Evolutionary conservation across 352 stramenopile species (phyloP).

Genomic region (Detonula confervacea): DNA sequence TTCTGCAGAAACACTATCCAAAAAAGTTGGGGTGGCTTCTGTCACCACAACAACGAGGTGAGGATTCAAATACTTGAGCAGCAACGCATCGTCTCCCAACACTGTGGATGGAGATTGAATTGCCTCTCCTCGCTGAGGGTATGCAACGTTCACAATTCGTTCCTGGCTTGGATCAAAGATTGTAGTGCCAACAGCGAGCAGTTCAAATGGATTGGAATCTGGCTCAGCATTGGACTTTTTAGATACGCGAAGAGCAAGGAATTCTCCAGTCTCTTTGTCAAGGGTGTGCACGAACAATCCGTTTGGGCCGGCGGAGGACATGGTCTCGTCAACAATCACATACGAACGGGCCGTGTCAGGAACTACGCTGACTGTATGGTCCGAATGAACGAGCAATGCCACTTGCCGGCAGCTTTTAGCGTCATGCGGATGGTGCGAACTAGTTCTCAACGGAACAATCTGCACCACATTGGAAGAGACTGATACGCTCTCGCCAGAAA

Average conservation of each 20-base stretch:
- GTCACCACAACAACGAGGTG: conserved; percentile 93
- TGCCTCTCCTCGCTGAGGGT: conserved; percentile 73
- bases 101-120: conserved; percentile 77
- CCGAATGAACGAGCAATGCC: conserved; percentile 65
- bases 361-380: conserved; percentile 60
- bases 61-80: conserved; percentile 98
- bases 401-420: conserved; percentile 63
- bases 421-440: conserved; percentile 43
- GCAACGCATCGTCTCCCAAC: conserved; percentile 93
- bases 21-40: conserved; percentile 60
- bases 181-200: conserved; percentile 58
- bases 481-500: conserved; percentile 44
- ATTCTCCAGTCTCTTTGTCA: conserved; percentile 45
- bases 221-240: conserved; percentile 24
- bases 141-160: conserved; percentile 73
- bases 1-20: conserved; percentile 23
- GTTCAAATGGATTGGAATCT: conserved; percentile 37
- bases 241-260: conserved; percentile 36
- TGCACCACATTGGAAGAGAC: conserved; percentile 58
- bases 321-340: conserved; percentile 38
- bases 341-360: conserved; percentile 41
- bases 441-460: conserved; percentile 65
- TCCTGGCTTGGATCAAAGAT: conserved; percentile 70
- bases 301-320: conserved; percentile 29
- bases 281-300: conserved; percentile 56